These are phyloP conservation scores for Xanthoconium separans DNA, from an alignment of 1,284 basidiomycete species.

Conservation along the genomic window DNA sequence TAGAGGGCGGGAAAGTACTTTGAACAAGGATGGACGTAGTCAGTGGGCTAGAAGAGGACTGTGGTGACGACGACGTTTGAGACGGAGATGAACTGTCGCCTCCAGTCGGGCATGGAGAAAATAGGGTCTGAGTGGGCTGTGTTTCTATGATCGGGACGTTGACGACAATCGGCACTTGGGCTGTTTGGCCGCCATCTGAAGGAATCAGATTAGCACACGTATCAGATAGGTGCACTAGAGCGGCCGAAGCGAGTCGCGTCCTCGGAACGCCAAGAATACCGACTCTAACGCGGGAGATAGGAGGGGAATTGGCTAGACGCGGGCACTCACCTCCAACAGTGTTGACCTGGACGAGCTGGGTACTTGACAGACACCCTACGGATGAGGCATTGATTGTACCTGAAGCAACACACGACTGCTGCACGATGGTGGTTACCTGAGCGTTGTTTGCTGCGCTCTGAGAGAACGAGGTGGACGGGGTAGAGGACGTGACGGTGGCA, in stretches of 20 bases:
- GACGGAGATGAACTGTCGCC: slow-evolving; percentile 13
- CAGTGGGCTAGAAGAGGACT: slow-evolving; percentile 2
- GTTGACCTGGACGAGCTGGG: slow-evolving; percentile 26
- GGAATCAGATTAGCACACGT: slow-evolving; percentile 13
- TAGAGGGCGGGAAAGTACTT: slow-evolving; percentile 27
- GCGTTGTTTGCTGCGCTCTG: slow-evolving; percentile 26
- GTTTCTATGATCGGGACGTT: slow-evolving; percentile 31
- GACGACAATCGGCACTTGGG: slow-evolving; percentile 37
- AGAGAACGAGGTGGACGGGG: slow-evolving; percentile 37
- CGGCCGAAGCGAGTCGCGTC: slow-evolving; percentile 4
- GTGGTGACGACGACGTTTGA: neutral
- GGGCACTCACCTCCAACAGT: slow-evolving; percentile 35
- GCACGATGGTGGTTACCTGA: slow-evolving; percentile 30
- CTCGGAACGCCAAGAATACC: neutral
- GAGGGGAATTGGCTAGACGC: neutral
- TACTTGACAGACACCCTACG: slow-evolving; percentile 28
- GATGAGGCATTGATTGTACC: slow-evolving; percentile 27
- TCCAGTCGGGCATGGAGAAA: slow-evolving; percentile 29
- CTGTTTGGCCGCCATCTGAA: slow-evolving; percentile 34
- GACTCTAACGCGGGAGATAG: neutral
- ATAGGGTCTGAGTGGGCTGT: slow-evolving; percentile 41
- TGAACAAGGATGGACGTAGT: slow-evolving; percentile 28
- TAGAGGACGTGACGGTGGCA: slow-evolving; percentile 33
- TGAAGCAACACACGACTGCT: slow-evolving; percentile 33
- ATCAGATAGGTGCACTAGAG: neutral